Percentiles rank a stretch among this genome's conserved stretches.
Conservation (phyloP, 345 rosid species). For the Pugionium cornutum region DNA sequence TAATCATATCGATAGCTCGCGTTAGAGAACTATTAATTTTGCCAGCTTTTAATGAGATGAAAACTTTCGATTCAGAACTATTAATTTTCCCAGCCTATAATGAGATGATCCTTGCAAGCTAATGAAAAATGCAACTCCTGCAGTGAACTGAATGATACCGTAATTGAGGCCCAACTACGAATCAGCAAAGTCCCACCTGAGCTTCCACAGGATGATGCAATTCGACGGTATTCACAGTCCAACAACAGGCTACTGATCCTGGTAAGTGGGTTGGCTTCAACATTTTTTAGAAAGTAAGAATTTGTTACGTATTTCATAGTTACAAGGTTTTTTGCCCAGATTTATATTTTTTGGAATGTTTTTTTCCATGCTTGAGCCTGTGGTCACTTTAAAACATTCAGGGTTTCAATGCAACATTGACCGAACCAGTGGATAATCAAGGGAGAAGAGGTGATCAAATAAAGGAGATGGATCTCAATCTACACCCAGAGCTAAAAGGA, state of each 20-base stretch:
- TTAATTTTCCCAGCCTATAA: neutral
- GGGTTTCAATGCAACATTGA: slow-evolving; percentile 97
- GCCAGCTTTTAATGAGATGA: too few relatives aligned
- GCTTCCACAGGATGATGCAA: slow-evolving; percentile 75
- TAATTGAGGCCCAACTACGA: slow-evolving; percentile 94
- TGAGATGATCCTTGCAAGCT: slow-evolving; percentile 16
- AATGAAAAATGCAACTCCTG: slow-evolving; percentile 31
- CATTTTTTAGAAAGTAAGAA: neutral
- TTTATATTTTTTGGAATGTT: neutral
- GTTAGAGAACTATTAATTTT: too few relatives aligned
- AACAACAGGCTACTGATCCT: slow-evolving; percentile 85
- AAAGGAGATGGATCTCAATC: slow-evolving; percentile 91
- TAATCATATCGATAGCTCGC: too few relatives aligned
- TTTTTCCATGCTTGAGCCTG: neutral
- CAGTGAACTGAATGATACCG: slow-evolving; percentile 97
- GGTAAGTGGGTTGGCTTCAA: slow-evolving; percentile 62
- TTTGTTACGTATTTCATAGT: neutral
- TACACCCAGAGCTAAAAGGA: slow-evolving; percentile 83
- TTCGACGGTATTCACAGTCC: slow-evolving; percentile 62
- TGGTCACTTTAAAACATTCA: slow-evolving; percentile 37
- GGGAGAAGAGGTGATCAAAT: slow-evolving; percentile 95
- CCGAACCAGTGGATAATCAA: slow-evolving; percentile 87
- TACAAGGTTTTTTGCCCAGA: neutral
- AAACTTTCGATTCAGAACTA: too few relatives aligned
- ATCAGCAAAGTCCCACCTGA: slow-evolving; percentile 87